Base-by-base conservation (phyloP, 108 stramenopile genomes). In the Mayamaea pseudoterrestris region DNA sequence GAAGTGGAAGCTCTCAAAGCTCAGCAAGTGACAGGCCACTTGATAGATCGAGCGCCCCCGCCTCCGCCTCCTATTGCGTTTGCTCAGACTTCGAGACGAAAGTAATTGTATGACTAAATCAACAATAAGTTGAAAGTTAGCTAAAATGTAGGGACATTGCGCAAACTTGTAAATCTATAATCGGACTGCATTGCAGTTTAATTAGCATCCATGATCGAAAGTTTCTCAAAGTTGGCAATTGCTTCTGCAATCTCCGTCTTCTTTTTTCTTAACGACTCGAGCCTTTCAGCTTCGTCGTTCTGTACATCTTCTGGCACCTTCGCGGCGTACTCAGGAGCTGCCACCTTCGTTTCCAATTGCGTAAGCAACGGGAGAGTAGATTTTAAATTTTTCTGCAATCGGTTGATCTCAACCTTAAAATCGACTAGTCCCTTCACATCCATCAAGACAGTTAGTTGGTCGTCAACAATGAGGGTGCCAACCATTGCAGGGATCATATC, bases 361-460 rank as follows among this genome's bases (percentile, higher is more conserved):
- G 66, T 45, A 51, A 86, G 60, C 2, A 65, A 57, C 5, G 57
- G 65, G 27, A 35, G 50, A 24, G 78, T 74, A 35, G 78, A 70
- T 22, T 60, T 50, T 21, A 83, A 59, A 35, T 67, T 72, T 68
- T 93, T 90, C 50, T 75, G 68, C 32, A 99, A 68, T 47, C 95
- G 83, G 34, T 52, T 58, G 34, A 99, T 91, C 65, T 97, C 98
- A 21, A 80, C 83, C 36, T 71, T 79, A 51, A 78, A 92, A 53
- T 99, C 90, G 8, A 99, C 92, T 63, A 94, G 68, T n/a, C 98
- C 98, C 45, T 80, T 80, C 11, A 99, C 67, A 48, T 97, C 84
- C 57, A 99, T 86, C 39, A 90, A 65, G 20, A 96, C 77, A 41
- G 88, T 85, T 27, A 85, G 55, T 2, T 67, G 45, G 41, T 93